Evolutionary conservation across 495 filamentous ascomycete genomes (phyloP).

Genomic region (Talaromyces nanjingensis): DNA sequence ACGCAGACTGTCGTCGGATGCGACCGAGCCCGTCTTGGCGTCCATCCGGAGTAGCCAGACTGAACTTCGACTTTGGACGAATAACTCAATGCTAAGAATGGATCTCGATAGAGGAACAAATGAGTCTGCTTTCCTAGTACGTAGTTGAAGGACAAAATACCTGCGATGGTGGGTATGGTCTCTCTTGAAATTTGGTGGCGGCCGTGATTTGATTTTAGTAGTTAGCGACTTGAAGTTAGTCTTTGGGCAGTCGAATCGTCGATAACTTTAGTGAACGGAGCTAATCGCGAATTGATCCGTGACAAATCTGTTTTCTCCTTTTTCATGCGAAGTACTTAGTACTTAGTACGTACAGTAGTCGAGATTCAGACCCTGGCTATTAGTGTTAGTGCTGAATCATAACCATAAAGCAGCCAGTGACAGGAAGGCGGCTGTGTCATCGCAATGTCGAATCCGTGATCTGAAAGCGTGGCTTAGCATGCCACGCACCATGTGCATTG

Average conservation of each 20-base stretch:
- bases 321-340: not conserved
- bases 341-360: too few relatives aligned
- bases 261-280: not conserved
- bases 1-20: not conserved
- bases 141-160: not conserved
- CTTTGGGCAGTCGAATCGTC: not conserved
- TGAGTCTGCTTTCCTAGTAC: not conserved
- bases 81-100: not conserved
- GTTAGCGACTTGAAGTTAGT: not conserved
- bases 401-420: not conserved
- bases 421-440: not conserved
- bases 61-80: not conserved
- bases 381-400: not conserved
- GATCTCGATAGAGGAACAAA: not conserved
- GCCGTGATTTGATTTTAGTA: not conserved
- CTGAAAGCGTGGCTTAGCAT: not conserved
- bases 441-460: not conserved
- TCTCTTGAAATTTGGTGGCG: not conserved
- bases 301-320: not conserved
- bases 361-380: not conserved
- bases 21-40: slow-evolving; percentile 5
- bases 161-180: not conserved
- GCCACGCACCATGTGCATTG: not conserved
- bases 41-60: not conserved
- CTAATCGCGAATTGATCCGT: not conserved